A percentile compares a stretch with the other conserved stretches of the same genome.
Evolutionary conservation across 1,139 yeast genomes (phyloP).

Genomic region (Yamadazyma mexicana): DNA sequence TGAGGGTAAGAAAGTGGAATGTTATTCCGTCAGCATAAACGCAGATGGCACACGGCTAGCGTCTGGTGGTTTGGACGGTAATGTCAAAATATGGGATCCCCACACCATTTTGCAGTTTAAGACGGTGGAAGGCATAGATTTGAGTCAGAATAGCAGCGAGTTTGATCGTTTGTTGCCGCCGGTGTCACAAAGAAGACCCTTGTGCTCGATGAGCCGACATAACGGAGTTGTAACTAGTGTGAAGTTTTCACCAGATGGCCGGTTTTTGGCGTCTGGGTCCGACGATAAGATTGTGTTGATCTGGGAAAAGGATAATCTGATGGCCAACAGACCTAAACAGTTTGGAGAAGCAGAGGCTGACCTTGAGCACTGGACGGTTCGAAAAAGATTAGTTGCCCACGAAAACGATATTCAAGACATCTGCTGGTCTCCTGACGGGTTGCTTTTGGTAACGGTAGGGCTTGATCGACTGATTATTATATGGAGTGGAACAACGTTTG

Average conservation of each 20-base stretch:
- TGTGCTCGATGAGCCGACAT: conserved; percentile 81
- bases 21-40: conserved; percentile 79
- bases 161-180: conserved; percentile 26
- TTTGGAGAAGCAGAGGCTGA: conserved; percentile 61
- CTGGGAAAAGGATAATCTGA: conserved; percentile 86
- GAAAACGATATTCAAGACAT: conserved; percentile 96
- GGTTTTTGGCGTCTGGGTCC: conserved; percentile 90
- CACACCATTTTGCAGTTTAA: conserved; percentile 30
- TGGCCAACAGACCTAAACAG: conserved; percentile 39
- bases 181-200: conserved; percentile 50
- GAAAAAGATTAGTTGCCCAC: conserved; percentile 90
- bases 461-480: conserved; percentile 87
- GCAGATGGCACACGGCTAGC: conserved; percentile 85
- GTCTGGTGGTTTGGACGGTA: conserved; percentile 95
- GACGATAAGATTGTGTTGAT: conserved; percentile 90
- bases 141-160: conserved; percentile 2
- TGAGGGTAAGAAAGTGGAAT: conserved; percentile 78
- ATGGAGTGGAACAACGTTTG: conserved; percentile 94
- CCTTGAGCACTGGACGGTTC: conserved; percentile 88
- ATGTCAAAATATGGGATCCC: conserved; percentile 87
- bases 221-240: conserved; percentile 94
- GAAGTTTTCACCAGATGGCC: conserved; percentile 87
- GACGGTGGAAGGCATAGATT: conserved; percentile 13
- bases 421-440: conserved; percentile 97
- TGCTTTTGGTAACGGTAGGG: conserved; percentile 88